A percentile compares a stretch with the other conserved stretches of the same genome.
phyloP scores from a whole-genome alignment of 352 stramenopile genomes.

The Phytopythium mirpurense region DNA sequence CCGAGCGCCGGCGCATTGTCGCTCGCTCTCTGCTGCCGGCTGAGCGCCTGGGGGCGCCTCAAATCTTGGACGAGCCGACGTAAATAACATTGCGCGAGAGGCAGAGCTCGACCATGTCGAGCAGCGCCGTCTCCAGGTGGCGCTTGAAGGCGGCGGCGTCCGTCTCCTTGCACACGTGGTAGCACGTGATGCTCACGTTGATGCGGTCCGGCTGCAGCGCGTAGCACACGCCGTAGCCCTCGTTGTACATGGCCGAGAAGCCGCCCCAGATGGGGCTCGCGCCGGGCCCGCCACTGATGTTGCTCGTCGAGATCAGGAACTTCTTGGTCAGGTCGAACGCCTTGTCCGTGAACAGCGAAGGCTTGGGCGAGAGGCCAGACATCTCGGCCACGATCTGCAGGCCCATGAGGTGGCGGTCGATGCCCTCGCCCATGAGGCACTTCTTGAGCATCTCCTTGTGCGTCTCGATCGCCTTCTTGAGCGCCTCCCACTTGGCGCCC shows the following conservation, averaged over 20 bases:
- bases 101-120: slow-evolving; percentile 95
- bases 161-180: slow-evolving; percentile 77
- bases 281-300: slow-evolving; percentile 91
- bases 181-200: slow-evolving; percentile 94
- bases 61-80: slow-evolving; percentile 86
- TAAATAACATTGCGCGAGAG: slow-evolving; percentile 88
- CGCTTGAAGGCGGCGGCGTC: slow-evolving; percentile 86
- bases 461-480: slow-evolving; percentile 83
- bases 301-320: slow-evolving; percentile 94
- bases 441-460: slow-evolving; percentile 92
- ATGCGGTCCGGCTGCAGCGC: slow-evolving; percentile 92
- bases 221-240: slow-evolving; percentile 96
- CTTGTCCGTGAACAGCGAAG: slow-evolving; percentile 92
- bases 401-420: slow-evolving; percentile 96
- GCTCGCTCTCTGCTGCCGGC: too few species aligned
- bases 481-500: slow-evolving; percentile 79
- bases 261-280: slow-evolving; percentile 95
- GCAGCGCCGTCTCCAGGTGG: slow-evolving; percentile 90
- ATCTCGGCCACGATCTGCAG: slow-evolving; percentile 93
- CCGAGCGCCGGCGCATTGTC: too few species aligned
- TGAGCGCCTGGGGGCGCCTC: too few species aligned
- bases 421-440: slow-evolving; percentile 79
- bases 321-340: slow-evolving; percentile 92
- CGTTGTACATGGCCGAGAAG: slow-evolving; percentile 93
- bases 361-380: slow-evolving; percentile 82